A percentile compares a stretch with the other conserved stretches of the same genome.
These are phyloP conservation scores for Botrytis byssoidea DNA, from an alignment of 2,329 filamentous ascomycete species.

Conservation along the genomic window DNA sequence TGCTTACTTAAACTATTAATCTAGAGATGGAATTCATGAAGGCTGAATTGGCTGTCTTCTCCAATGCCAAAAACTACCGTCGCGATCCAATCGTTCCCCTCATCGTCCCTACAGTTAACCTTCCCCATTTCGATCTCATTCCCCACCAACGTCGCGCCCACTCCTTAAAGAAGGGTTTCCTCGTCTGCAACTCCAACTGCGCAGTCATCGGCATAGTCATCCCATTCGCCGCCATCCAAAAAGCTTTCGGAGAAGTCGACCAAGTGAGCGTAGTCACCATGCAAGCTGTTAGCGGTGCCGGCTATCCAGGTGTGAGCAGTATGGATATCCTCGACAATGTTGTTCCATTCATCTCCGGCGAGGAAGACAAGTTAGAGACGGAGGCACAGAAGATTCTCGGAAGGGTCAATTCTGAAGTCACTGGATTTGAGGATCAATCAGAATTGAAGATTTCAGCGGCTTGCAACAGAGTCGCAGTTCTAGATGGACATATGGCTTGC, in stretches of 20 bases:
- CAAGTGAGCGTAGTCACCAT: slow-evolving; percentile 79
- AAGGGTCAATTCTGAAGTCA: slow-evolving; percentile 64
- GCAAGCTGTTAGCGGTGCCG: slow-evolving; percentile 91
- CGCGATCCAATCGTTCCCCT: slow-evolving; percentile 86
- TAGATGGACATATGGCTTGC: slow-evolving; percentile 94
- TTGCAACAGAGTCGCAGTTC: slow-evolving; percentile 91
- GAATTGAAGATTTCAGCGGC: slow-evolving; percentile 77
- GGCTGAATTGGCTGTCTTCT: slow-evolving; percentile 88
- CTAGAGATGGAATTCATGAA: slow-evolving; percentile 87
- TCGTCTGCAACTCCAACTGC: slow-evolving; percentile 98
- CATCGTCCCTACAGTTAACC: slow-evolving; percentile 93
- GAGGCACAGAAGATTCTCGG: slow-evolving; percentile 96
- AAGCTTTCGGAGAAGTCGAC: slow-evolving; percentile 80
- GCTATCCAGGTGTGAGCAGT: slow-evolving; percentile 83
- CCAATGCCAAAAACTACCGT: slow-evolving; percentile 97
- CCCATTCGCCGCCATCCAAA: slow-evolving; percentile 86
- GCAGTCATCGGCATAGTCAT: slow-evolving; percentile 95
- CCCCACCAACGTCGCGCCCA: slow-evolving; percentile 79
- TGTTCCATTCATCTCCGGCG: slow-evolving; percentile 87
- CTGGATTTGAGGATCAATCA: slow-evolving; percentile 73
- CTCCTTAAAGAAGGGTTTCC: slow-evolving; percentile 76
- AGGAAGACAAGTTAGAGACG: slow-evolving; percentile 94
- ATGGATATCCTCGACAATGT: slow-evolving; percentile 98
- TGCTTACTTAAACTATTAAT: background rate
- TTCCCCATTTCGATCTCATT: slow-evolving; percentile 81